phyloP scores from a whole-genome alignment of 177 flowering plant species.

The Vitis hybrid region DNA sequence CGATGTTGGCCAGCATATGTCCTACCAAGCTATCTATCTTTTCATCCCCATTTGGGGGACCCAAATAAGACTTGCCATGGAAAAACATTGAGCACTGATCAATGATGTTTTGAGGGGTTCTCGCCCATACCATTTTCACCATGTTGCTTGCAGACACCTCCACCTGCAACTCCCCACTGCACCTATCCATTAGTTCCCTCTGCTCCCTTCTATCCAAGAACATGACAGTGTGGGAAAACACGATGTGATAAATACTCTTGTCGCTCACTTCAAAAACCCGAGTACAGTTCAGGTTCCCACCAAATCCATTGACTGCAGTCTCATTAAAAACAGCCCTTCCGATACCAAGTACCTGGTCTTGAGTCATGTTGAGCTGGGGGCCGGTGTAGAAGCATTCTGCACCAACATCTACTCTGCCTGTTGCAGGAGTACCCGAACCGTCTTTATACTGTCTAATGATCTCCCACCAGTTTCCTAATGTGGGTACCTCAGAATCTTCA shows the following conservation, averaged over 20 bases:
- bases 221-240: constrained; percentile 15
- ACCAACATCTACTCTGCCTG: constrained; percentile 8
- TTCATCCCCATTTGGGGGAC: constrained; percentile 28
- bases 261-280: constrained; percentile 8
- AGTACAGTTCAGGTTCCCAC: constrained; percentile 12
- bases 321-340: constrained; percentile 5
- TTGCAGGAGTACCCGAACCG: constrained; percentile 3
- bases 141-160: constrained; percentile 1
- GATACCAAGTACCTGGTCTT: constrained; percentile 3
- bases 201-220: constrained; percentile 5
- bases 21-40: constrained; percentile 26
- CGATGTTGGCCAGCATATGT: constrained; percentile 18
- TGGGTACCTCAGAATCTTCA: constrained; percentile 10
- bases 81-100: constrained; percentile 20
- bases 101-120: constrained; percentile 8
- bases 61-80: constrained; percentile 8
- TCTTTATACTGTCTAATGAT: constrained; percentile 15
- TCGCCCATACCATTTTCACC: constrained; percentile 20
- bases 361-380: constrained; percentile 7
- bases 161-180: constrained; percentile 7
- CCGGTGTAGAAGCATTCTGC: constrained; percentile 19
- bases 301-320: not conserved
- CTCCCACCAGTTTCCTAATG: constrained; percentile 22
- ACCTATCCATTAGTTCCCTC: constrained; percentile 4
- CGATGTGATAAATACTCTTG: constrained; percentile 5